These are phyloP conservation scores for Petasospora rhodanensis DNA, from an alignment of 1,139 yeast genomes.

Conservation along the genomic window DNA sequence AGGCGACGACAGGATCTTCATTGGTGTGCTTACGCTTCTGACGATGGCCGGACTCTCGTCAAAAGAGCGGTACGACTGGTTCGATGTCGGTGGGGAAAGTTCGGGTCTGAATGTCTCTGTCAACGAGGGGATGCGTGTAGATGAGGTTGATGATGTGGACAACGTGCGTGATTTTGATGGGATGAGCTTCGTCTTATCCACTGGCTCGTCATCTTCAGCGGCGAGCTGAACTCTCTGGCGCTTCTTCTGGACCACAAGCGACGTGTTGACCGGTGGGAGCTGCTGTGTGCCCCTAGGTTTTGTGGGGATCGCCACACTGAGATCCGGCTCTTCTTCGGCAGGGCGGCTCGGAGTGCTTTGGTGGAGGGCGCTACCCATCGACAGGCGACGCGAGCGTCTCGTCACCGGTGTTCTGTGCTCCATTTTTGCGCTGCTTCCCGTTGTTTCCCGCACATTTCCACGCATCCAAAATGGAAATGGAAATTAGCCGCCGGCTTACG, in stretches of 20 bases:
- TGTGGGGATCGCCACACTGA: conserved; percentile 10
- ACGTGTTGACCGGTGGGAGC: conserved; percentile 11
- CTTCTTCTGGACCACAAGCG: conserved; percentile 12
- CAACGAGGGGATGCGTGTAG: conserved; percentile 23
- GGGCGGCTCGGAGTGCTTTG: too few species aligned
- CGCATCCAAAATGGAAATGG: too few species aligned
- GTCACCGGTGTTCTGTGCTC: too few species aligned
- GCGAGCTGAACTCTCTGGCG: conserved; percentile 13
- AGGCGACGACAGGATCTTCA: conserved; percentile 14
- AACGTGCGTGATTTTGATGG: conserved; percentile 25
- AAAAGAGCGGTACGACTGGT: conserved; percentile 8
- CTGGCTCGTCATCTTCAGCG: conserved; percentile 5
- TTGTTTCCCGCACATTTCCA: too few species aligned
- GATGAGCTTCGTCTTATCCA: conserved; percentile 9
- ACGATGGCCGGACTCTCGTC: conserved; percentile 6
- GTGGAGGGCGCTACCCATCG: too few species aligned
- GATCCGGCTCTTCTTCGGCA: too few species aligned
- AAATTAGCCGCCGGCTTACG: too few species aligned
- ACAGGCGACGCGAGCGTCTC: too few species aligned
- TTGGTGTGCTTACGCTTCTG: conserved; percentile 2
- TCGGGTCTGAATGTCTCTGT: conserved; percentile 27
- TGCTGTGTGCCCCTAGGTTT: conserved; percentile 4
- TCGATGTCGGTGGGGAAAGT: conserved; percentile 25
- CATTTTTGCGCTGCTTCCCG: too few species aligned
- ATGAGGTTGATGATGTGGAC: conserved; percentile 13